Percentiles rank a stretch among this genome's conserved stretches.
These are phyloP conservation scores for Pontederia paniculata DNA, from an alignment of 176 grass and related monocot species.

Conservation along the genomic window DNA sequence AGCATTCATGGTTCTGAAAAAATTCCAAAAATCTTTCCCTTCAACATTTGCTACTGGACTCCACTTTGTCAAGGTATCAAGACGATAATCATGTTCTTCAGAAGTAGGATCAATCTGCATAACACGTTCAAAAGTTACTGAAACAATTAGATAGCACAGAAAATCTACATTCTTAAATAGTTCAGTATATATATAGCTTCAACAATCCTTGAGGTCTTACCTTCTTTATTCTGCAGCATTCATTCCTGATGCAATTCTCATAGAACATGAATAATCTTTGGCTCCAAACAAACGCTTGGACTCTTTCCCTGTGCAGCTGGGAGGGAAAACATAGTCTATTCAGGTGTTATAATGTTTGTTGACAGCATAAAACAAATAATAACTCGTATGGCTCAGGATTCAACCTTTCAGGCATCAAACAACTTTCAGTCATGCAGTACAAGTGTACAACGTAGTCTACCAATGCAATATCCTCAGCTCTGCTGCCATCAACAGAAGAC, in stretches of 20 bases:
- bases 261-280: slow-evolving; percentile 97
- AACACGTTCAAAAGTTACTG: no score
- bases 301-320: slow-evolving; percentile 65
- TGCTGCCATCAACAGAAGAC: slow-evolving; percentile 23
- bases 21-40: no score
- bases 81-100: no score
- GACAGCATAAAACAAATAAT: slow-evolving; percentile 76
- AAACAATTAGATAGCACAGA: no score
- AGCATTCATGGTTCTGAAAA: no score
- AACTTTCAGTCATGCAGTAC: slow-evolving; percentile 33
- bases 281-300: slow-evolving; percentile 62
- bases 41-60: no score
- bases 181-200: slow-evolving; percentile 7
- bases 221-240: slow-evolving; percentile 81
- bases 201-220: slow-evolving; percentile 63
- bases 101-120: no score
- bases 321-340: slow-evolving; percentile 96
- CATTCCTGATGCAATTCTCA: slow-evolving; percentile 61
- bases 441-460: slow-evolving; percentile 98
- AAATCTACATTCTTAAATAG: no score
- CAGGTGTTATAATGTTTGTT: slow-evolving; percentile 82
- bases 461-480: slow-evolving; percentile 80
- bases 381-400: slow-evolving; percentile 77
- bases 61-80: no score
- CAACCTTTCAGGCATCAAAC: slow-evolving; percentile 64